Evolutionary conservation across 352 stramenopile species (phyloP), one percentile per base, ranked within the genome.

Genomic region (Phytophthora citrophthora): DNA sequence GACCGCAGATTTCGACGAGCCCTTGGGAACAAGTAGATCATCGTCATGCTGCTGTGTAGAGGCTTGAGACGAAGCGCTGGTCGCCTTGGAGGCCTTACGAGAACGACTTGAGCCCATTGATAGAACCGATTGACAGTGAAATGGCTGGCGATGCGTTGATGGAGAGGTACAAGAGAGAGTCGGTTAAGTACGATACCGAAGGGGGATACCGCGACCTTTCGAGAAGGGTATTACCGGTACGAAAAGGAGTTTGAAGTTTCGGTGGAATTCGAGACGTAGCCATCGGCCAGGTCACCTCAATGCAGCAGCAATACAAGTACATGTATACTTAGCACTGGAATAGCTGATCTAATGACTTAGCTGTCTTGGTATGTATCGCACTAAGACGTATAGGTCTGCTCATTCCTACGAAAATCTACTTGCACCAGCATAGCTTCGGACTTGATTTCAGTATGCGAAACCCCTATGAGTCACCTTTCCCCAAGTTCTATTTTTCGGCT

Each of bases 1-100:
- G 10, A 4, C 27, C 36, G 54, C 39, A 16, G 48, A 23, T 18
- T 54, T 64, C 0, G 56, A 54, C 1, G 59, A 54, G 12, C 41
- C 18, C 41, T 83, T 83, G 26, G 63, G 11, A 39, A 77, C 64
- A 3, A 85, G 68, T 38, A 85, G 64, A 4, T 82, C 76, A 15
- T 79, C 70, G 15, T 61, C 39, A 2, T 64, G 45, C 8, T 48
- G 44, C 12, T 36, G 45, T 13, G 44, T 34, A n/a, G 41, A 18
- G 7, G 15, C 2, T 5, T 24, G 9, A n/a, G 36, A 20, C 20
- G 16, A 36, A 31, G 5, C 23, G n/a, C 45, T 38, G 36, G 49
- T 20, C 16, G 54, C 20, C 60, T 61, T 72, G 16, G 64, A 49
- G 27, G 39, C 20, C 55, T 71, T 74, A 24, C 68, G 61, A 43